phyloP scores from a whole-genome alignment of 805 yeast genomes.

The Starmerella sirachaensis region DNA sequence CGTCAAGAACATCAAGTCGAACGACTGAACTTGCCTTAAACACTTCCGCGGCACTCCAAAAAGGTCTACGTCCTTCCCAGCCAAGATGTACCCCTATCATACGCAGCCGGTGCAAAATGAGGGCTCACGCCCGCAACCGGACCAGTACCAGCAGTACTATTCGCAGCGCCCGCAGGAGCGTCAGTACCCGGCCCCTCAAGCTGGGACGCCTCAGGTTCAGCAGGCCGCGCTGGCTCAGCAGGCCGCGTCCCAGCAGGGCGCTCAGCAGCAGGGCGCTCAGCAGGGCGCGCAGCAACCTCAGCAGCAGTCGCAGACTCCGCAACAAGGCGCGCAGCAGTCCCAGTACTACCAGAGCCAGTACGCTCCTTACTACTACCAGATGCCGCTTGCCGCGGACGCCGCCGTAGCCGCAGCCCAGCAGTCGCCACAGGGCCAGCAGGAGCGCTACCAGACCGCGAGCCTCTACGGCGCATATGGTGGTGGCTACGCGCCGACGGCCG shows the following conservation, averaged over 20 bases:
- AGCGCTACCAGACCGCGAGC: constrained; percentile 12
- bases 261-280: constrained; percentile 14
- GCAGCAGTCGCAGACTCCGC: constrained; percentile 11
- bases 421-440: constrained; percentile 11
- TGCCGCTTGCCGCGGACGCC: constrained; percentile 14
- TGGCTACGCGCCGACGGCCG: constrained; percentile 14
- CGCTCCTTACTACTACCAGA: constrained; percentile 14
- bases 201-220: constrained; percentile 2
- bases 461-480: constrained; percentile 14
- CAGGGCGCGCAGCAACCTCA: constrained; percentile 12
- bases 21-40: not conserved
- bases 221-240: constrained; percentile 26
- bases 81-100: constrained; percentile 10
- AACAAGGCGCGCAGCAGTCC: constrained; percentile 12
- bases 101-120: constrained; percentile 5
- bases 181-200: constrained; percentile 1
- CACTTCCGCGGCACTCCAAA: not conserved
- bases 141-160: constrained; percentile 5
- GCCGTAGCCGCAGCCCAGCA: constrained; percentile 9
- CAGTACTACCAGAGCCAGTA: constrained; percentile 20
- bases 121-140: constrained; percentile 7
- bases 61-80: not conserved
- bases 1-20: not conserved
- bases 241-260: constrained; percentile 31
- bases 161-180: constrained; percentile 6